Conservation (phyloP, 2,329 filamentous ascomycete species). For the Trichoderma polysporum region DNA sequence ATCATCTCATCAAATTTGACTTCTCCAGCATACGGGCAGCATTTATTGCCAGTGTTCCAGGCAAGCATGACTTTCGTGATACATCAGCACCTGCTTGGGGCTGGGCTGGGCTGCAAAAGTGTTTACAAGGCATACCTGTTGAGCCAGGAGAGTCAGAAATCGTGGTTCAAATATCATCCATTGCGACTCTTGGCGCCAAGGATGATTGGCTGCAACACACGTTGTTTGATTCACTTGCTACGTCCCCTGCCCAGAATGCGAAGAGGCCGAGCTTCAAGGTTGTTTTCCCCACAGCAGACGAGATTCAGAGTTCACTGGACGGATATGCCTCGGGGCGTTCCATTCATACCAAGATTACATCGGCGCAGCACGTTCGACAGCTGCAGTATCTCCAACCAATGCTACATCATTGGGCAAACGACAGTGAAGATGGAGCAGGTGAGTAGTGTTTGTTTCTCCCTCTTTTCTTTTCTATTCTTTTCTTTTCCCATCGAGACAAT, state of each 20-base stretch:
- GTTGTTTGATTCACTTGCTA: constrained; percentile 53
- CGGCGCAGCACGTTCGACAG: constrained; percentile 69
- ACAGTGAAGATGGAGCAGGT: constrained; percentile 42
- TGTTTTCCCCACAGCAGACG: constrained; percentile 77
- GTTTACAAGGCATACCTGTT: constrained; percentile 55
- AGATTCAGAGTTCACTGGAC: constrained; percentile 73
- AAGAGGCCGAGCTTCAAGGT: constrained; percentile 60
- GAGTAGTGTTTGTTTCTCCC: not conserved
- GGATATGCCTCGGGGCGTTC: constrained; percentile 76
- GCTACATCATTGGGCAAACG: constrained; percentile 74
- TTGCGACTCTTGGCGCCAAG: constrained; percentile 71
- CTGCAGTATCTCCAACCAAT: constrained; percentile 68
- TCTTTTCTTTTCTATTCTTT: not conserved
- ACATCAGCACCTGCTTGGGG: constrained; percentile 66
- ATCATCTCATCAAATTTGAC: constrained; percentile 62
- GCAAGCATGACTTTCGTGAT: constrained; percentile 55
- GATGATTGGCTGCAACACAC: constrained; percentile 71
- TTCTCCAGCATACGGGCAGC: constrained; percentile 69
- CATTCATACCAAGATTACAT: constrained; percentile 78
- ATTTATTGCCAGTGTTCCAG: constrained; percentile 77
- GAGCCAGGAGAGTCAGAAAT: constrained; percentile 46
- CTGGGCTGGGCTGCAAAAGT: constrained; percentile 66
- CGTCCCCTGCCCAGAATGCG: constrained; percentile 29
- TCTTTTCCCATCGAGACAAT: too few relatives aligned
- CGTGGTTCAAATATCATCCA: constrained; percentile 71